A percentile compares a stretch with the other conserved stretches of the same genome.
Conservation (phyloP, 2,329 filamentous ascomycete genomes). For the Bipolaris zeicola region DNA sequence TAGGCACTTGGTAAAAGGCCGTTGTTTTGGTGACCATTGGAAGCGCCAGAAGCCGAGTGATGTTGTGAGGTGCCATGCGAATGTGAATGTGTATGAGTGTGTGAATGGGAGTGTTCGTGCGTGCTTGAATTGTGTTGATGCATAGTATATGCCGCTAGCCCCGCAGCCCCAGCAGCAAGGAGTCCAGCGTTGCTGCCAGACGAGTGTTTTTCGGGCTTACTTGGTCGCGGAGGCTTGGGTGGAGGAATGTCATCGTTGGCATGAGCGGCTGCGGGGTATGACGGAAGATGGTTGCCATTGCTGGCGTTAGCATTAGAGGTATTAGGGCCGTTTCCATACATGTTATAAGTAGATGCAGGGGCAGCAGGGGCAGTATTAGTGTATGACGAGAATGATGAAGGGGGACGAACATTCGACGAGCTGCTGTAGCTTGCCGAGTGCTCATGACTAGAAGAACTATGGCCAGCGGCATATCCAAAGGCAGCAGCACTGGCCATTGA, state of each 20-base stretch:
- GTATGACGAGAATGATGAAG: slow-evolving; percentile 33
- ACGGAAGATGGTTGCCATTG: slow-evolving; percentile 39
- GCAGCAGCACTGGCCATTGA: slow-evolving; percentile 50
- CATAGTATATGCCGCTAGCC: slow-evolving; percentile 54
- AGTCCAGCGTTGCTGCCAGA: slow-evolving; percentile 52
- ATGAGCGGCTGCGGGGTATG: slow-evolving; percentile 32
- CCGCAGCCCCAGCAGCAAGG: slow-evolving; percentile 55
- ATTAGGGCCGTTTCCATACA: slow-evolving; percentile 40
- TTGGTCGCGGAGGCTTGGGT: slow-evolving; percentile 43
- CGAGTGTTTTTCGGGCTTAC: slow-evolving; percentile 52
- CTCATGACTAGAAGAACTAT: slow-evolving; percentile 39
- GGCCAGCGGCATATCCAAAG: slow-evolving; percentile 49
- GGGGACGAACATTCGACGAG: slow-evolving; percentile 31
- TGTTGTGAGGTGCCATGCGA: slow-evolving; percentile 27
- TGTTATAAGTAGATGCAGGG: slow-evolving; percentile 15
- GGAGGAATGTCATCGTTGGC: slow-evolving; percentile 31
- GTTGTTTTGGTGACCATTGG: slow-evolving; percentile 32
- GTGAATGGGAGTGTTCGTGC: slow-evolving; percentile 41
- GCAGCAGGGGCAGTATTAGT: slow-evolving; percentile 25
- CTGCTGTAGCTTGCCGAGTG: slow-evolving; percentile 33
- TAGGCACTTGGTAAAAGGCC: slow-evolving; percentile 28
- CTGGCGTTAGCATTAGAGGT: slow-evolving; percentile 37
- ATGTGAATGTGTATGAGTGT: slow-evolving; percentile 33
- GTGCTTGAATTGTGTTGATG: slow-evolving; percentile 47
- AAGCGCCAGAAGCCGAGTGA: slow-evolving; percentile 39